Conservation (phyloP, 2,329 filamentous ascomycete species). For the Sarocladium brachiariae region DNA sequence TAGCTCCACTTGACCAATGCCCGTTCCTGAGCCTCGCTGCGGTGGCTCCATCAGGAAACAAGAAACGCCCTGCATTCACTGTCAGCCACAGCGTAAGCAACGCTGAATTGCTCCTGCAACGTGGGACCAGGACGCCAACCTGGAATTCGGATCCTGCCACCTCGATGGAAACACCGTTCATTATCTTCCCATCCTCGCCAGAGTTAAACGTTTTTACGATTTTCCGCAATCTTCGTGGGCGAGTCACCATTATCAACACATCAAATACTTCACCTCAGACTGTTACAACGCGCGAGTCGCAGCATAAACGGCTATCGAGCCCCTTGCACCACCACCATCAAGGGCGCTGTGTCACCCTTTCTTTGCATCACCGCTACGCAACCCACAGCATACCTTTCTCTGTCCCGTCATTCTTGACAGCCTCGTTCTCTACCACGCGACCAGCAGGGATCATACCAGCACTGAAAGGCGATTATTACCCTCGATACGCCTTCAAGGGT, state of each 20-base stretch:
- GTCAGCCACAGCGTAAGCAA: not conserved
- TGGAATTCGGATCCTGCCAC: not conserved
- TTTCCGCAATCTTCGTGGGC: not conserved
- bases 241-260: not conserved
- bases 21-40: constrained; percentile 1
- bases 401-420: not conserved
- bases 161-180: constrained; percentile 6
- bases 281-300: not conserved
- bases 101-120: not conserved
- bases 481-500: not conserved
- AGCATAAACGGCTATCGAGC: not conserved
- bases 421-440: not conserved
- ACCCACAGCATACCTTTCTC: not conserved
- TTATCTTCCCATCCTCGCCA: not conserved
- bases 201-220: not conserved
- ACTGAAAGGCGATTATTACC: not conserved
- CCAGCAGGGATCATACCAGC: not conserved
- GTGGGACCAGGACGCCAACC: not conserved
- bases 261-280: not conserved
- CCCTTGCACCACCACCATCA: no score
- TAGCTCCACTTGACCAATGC: constrained; percentile 4
- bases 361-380: not conserved
- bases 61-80: constrained; percentile 4
- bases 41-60: not conserved
- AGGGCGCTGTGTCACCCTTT: constrained; percentile 5